phyloP scores from a whole-genome alignment of 768 basidiomycete genomes.

The Leccinum broughii region DNA sequence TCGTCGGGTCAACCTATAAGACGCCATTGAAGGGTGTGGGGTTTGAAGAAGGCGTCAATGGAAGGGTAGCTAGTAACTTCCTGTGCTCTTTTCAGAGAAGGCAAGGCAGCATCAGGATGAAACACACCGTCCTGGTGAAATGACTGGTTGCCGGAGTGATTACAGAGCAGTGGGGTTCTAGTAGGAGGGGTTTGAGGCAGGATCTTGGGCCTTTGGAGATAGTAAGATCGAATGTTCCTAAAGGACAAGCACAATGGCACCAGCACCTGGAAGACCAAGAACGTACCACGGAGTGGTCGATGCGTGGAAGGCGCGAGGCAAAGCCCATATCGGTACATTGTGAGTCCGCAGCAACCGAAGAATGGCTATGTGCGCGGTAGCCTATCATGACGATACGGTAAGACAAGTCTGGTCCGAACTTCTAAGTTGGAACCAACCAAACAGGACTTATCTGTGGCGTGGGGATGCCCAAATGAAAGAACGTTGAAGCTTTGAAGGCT shows the following conservation, averaged over 20 bases:
- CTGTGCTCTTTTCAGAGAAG: slow-evolving; percentile 5
- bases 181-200: neutral
- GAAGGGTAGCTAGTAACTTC: neutral
- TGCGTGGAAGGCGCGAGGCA: neutral
- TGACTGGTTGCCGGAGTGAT: neutral
- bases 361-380: neutral
- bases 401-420: neutral
- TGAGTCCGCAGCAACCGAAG: neutral
- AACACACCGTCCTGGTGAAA: neutral
- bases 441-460: neutral
- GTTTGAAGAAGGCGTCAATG: neutral
- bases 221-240: neutral
- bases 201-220: neutral
- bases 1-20: slow-evolving; percentile 26
- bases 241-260: neutral
- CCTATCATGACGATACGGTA: neutral
- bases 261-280: neutral
- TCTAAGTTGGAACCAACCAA: neutral
- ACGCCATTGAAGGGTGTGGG: slow-evolving; percentile 17
- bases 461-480: no score
- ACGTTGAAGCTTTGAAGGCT: no score
- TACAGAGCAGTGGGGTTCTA: neutral
- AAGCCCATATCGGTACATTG: neutral
- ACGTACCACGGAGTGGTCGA: neutral
- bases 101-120: neutral